Conservation (phyloP, 2,329 filamentous ascomycete species). For the Fusarium pseudograminearum region DNA sequence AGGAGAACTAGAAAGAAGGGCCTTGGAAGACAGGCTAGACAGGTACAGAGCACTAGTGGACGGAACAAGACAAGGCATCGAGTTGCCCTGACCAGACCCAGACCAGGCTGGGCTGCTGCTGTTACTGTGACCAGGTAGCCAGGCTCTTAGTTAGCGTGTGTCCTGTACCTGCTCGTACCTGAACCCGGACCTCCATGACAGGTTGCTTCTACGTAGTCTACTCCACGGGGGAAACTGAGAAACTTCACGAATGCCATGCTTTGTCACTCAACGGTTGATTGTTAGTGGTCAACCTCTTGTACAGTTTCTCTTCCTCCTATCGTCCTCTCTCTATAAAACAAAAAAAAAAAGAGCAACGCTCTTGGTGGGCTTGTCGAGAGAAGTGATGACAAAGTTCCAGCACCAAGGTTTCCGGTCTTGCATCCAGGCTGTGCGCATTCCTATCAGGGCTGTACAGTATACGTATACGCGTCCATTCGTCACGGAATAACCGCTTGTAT, state of each 20-base stretch:
- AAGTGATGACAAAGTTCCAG: neutral
- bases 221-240: constrained; percentile 2
- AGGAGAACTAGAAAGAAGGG: constrained; percentile 35
- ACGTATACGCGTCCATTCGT: constrained; percentile 32
- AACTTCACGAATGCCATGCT: constrained; percentile 7
- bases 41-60: neutral
- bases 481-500: constrained; percentile 12
- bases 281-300: constrained; percentile 3
- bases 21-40: constrained; percentile 18
- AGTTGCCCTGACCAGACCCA: constrained; percentile 11
- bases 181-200: constrained; percentile 5
- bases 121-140: neutral
- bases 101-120: neutral
- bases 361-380: neutral
- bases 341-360: neutral
- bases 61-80: constrained; percentile 11
- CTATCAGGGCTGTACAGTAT: constrained; percentile 26
- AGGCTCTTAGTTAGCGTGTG: constrained; percentile 8
- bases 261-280: neutral
- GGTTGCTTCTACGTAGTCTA: neutral
- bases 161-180: constrained; percentile 13
- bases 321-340: neutral
- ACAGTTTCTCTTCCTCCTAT: neutral
- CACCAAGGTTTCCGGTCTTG: constrained; percentile 7
- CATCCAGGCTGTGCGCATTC: constrained; percentile 31